phyloP scores from a whole-genome alignment of 352 stramenopile species.

The Phytophthora chlamydospora region DNA sequence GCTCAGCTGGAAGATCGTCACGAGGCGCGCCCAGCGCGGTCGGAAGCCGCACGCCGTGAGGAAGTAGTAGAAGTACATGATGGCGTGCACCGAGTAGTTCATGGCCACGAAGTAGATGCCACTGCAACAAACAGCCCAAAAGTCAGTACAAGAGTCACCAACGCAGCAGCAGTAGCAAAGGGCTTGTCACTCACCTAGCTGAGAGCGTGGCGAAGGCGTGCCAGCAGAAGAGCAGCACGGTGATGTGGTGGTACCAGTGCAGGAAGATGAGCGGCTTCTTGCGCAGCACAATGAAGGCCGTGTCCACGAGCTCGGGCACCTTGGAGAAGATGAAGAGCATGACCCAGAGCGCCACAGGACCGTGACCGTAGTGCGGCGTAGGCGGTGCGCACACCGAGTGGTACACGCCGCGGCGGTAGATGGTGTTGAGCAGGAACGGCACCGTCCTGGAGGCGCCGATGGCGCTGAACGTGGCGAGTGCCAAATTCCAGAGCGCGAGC shows the following conservation, averaged over 20 bases:
- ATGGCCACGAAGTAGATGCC: conserved; percentile 98
- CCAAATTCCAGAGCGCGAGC: conserved; percentile 84
- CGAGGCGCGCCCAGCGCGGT: conserved; percentile 74
- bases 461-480: conserved; percentile 77
- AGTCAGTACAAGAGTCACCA: conserved; percentile 20
- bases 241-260: conserved; percentile 99
- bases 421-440: conserved; percentile 84
- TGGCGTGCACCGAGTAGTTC: conserved; percentile 97
- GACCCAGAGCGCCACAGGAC: conserved; percentile 76
- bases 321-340: conserved; percentile 91
- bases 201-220: conserved; percentile 94
- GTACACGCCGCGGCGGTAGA: conserved; percentile 81
- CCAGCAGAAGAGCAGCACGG: conserved; percentile 98
- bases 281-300: conserved; percentile 96
- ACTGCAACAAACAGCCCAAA: conserved; percentile 29
- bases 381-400: conserved; percentile 82
- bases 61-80: conserved; percentile 99
- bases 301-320: conserved; percentile 95
- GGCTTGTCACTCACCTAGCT: conserved; percentile 56
- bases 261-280: conserved; percentile 98
- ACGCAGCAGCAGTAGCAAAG: conserved; percentile 23
- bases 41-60: conserved; percentile 86
- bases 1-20: conserved; percentile 92
- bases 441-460: conserved; percentile 77
- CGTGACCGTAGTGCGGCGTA: conserved; percentile 69